These are phyloP conservation scores for Perilla frutescens DNA, from an alignment of 257 asterid species.

Conservation along the genomic window DNA sequence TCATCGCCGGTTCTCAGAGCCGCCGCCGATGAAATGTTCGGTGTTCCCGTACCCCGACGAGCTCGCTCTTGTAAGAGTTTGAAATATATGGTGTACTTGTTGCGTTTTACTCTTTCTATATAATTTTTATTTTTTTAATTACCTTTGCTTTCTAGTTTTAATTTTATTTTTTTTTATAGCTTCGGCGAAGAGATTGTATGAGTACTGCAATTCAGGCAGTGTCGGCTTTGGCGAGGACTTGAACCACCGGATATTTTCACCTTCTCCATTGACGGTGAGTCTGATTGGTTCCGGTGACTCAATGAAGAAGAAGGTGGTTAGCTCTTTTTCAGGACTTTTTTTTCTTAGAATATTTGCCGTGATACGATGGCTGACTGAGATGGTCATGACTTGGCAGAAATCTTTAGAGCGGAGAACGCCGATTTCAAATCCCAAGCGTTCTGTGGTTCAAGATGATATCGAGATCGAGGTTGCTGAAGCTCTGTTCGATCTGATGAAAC, in stretches of 20 bases:
- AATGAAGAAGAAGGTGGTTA: slow-evolving; percentile 49
- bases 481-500: slow-evolving; percentile 72
- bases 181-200: slow-evolving; percentile 50
- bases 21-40: slow-evolving; percentile 52
- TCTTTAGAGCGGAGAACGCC: slow-evolving; percentile 40
- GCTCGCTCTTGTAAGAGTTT: slow-evolving; percentile 62
- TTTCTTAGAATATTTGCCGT: not conserved
- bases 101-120: not conserved
- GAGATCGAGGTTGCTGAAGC: slow-evolving; percentile 83
- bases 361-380: slow-evolving; percentile 28
- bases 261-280: slow-evolving; percentile 37
- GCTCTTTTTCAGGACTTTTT: slow-evolving; percentile 27
- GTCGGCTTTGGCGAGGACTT: slow-evolving; percentile 43
- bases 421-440: slow-evolving; percentile 36
- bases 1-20: slow-evolving; percentile 48
- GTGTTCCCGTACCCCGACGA: slow-evolving; percentile 61
- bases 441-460: slow-evolving; percentile 53
- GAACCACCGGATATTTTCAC: slow-evolving; percentile 44
- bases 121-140: slow-evolving; percentile 17
- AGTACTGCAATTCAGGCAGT: slow-evolving; percentile 42
- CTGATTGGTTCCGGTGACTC: slow-evolving; percentile 46
- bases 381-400: slow-evolving; percentile 46
- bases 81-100: slow-evolving; percentile 12
- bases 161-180: slow-evolving; percentile 38
- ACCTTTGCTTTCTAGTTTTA: slow-evolving; percentile 3